Evolutionary conservation across 257 asterid genomes (phyloP).

Genomic region (Plantago elongata): DNA sequence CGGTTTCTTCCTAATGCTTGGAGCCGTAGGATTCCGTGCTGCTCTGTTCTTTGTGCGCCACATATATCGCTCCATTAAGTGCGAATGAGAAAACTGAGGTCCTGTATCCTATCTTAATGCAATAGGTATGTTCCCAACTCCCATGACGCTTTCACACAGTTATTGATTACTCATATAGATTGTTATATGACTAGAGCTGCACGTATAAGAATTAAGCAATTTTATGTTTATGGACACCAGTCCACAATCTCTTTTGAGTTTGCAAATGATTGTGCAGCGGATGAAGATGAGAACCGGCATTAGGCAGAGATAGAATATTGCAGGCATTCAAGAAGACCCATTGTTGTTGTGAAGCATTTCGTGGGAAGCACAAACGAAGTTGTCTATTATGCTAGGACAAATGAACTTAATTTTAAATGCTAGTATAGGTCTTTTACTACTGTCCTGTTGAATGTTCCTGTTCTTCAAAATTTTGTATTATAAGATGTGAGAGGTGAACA

Average conservation of each 20-base stretch:
- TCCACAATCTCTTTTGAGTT: background rate
- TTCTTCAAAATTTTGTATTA: conserved; percentile 1
- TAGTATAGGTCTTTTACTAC: conserved; percentile 1
- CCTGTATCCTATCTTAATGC: background rate
- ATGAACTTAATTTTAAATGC: conserved; percentile 6
- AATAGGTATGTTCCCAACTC: background rate
- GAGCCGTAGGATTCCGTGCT: conserved; percentile 86
- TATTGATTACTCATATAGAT: no score
- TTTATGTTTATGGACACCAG: background rate
- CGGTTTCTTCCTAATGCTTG: conserved; percentile 86
- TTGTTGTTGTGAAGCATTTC: background rate
- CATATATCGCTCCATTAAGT: conserved; percentile 67
- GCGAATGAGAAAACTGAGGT: conserved; percentile 35
- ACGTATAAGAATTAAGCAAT: background rate
- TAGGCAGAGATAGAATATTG: background rate
- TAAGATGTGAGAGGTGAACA: background rate
- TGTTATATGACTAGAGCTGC: no score
- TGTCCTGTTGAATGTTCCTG: background rate
- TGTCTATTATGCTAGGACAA: conserved; percentile 2
- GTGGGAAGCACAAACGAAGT: conserved; percentile 2
- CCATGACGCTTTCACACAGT: background rate
- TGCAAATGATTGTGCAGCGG: background rate
- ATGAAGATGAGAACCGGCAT: background rate
- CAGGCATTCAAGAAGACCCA: background rate
- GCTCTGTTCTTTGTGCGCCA: conserved; percentile 83